A percentile compares a stretch with the other conserved stretches of the same genome.
Conservation (phyloP, 371 early-diverging fungal genomes). For the Gilbertella persicaria region DNA sequence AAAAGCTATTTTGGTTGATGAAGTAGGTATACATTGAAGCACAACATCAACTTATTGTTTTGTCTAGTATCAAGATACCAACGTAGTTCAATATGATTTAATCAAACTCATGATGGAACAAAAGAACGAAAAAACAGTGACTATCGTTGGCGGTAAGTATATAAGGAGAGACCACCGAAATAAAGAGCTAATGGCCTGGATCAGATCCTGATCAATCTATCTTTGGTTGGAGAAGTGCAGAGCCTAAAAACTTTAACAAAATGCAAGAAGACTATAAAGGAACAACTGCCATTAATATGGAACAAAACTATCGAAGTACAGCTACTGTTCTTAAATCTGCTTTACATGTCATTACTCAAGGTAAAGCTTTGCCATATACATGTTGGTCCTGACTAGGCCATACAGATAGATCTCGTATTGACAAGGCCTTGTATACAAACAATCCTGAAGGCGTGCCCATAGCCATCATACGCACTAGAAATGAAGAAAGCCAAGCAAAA, state of each 20-base stretch:
- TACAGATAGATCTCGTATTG: conserved; percentile 28
- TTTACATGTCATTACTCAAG: conserved; percentile 47
- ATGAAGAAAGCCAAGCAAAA: conserved; percentile 35
- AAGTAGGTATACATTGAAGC: conserved; percentile 22
- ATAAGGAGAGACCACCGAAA: background rate
- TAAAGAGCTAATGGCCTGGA: background rate
- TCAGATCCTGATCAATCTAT: conserved; percentile 64
- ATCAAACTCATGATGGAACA: conserved; percentile 37
- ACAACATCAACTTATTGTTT: background rate
- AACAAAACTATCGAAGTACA: conserved; percentile 63
- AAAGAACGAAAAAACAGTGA: conserved; percentile 36
- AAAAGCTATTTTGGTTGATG: conserved; percentile 59
- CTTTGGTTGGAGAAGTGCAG: conserved; percentile 65
- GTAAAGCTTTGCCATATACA: conserved; percentile 18
- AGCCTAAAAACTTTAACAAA: conserved; percentile 53
- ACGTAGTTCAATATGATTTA: conserved; percentile 57
- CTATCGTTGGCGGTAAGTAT: conserved; percentile 62
- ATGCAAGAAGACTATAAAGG: conserved; percentile 46
- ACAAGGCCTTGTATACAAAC: conserved; percentile 29
- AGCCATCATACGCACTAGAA: conserved; percentile 20
- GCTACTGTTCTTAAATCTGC: conserved; percentile 49
- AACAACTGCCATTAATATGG: conserved; percentile 39
- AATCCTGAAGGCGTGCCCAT: conserved; percentile 41
- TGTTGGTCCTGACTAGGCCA: too few species aligned
- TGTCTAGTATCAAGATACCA: conserved; percentile 67